Conservation (phyloP, 495 filamentous ascomycete species). For the Neurospora tetraspora region DNA sequence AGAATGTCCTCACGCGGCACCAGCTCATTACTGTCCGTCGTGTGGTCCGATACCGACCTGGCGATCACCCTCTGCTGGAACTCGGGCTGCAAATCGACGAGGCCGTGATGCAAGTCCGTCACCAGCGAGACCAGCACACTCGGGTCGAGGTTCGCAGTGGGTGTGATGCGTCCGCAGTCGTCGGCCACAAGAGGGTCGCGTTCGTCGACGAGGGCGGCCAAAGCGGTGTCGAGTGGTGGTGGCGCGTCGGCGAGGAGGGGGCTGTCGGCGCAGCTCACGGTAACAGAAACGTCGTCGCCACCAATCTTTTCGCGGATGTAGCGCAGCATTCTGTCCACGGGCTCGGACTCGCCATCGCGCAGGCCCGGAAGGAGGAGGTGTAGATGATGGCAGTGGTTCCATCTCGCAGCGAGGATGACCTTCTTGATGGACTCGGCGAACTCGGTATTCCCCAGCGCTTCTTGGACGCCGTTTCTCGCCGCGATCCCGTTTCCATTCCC, state of each 20-base stretch:
- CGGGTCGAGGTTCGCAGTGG: constrained; percentile 30
- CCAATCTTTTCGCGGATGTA: constrained; percentile 12
- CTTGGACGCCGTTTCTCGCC: background rate
- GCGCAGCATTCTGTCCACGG: constrained; percentile 16
- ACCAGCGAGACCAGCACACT: constrained; percentile 30
- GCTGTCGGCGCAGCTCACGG: constrained; percentile 19
- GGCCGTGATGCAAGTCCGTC: constrained; percentile 31
- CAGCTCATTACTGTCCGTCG: constrained; percentile 17
- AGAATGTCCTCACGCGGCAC: constrained; percentile 24
- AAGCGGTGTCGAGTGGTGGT: constrained; percentile 11
- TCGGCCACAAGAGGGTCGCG: constrained; percentile 13
- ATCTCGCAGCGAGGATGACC: constrained; percentile 21
- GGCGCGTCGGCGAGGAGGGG: constrained; percentile 8
- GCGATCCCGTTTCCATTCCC: background rate
- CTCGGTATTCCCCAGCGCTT: constrained; percentile 15
- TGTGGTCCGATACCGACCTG: constrained; percentile 23
- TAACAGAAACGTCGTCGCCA: constrained; percentile 12
- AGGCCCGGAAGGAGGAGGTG: constrained; percentile 18
- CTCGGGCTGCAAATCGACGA: constrained; percentile 16
- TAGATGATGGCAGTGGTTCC: constrained; percentile 22
- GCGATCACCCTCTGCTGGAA: constrained; percentile 26
- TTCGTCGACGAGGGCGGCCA: constrained; percentile 13
- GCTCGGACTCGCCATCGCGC: constrained; percentile 15
- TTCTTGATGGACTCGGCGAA: constrained; percentile 18
- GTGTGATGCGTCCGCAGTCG: constrained; percentile 19